A percentile compares a stretch with the other conserved stretches of the same genome.
Conservation (phyloP, 202 grass and related monocot species). For the Saccharum hybrid region DNA sequence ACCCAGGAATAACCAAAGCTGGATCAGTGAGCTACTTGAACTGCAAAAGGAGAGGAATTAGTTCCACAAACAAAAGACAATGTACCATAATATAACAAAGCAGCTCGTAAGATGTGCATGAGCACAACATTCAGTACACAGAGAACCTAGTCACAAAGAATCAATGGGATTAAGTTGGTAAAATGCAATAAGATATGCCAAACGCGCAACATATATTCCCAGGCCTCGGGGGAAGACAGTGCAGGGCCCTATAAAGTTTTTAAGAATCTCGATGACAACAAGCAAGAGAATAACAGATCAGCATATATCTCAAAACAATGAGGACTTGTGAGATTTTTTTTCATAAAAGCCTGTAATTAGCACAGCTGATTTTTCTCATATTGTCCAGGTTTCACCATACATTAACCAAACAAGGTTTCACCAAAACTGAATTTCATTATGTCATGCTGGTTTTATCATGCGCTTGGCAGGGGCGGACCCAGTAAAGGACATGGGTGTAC, state of each 20-base stretch:
- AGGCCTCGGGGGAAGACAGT: neutral
- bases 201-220: neutral
- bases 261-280: neutral
- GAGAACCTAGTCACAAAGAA: neutral
- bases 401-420: neutral
- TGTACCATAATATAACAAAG: conserved; percentile 19
- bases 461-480: neutral
- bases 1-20: conserved; percentile 31
- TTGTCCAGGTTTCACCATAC: neutral
- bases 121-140: neutral
- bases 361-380: neutral
- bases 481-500: too few relatives aligned
- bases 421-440: neutral
- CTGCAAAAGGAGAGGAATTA: conserved; percentile 47
- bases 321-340: neutral
- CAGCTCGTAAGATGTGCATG: neutral
- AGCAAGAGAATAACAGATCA: neutral
- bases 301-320: conserved; percentile 3
- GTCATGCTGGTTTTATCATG: neutral
- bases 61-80: conserved; percentile 11
- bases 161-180: neutral
- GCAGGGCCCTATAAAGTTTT: neutral
- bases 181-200: conserved; percentile 8
- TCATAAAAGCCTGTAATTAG: neutral
- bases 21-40: neutral